Evolutionary conservation across 2,329 filamentous ascomycete species (phyloP).

Genomic region (Pseudopyricularia cyperi): DNA sequence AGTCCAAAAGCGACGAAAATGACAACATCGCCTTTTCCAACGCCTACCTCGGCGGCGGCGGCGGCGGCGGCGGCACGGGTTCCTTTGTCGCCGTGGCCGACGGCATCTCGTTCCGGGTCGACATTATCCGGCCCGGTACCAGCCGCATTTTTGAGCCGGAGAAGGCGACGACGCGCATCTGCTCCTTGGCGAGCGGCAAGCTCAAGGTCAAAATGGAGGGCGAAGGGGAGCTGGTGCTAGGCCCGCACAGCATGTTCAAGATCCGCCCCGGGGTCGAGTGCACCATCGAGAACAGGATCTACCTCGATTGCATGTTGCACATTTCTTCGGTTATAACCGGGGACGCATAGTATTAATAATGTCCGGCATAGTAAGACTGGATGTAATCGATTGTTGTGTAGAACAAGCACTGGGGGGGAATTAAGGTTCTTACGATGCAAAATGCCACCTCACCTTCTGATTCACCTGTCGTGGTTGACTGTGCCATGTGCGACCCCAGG

Average conservation of each 20-base stretch:
- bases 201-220: constrained; percentile 13
- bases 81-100: constrained; percentile 12
- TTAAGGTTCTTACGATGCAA: too few species aligned
- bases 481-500: not conserved
- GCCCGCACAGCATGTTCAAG: constrained; percentile 29
- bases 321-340: constrained; percentile 5
- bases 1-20: not conserved
- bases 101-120: constrained; percentile 15
- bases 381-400: too few species aligned
- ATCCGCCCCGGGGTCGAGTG: constrained; percentile 24
- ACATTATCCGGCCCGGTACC: constrained; percentile 13
- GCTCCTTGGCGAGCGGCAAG: constrained; percentile 17
- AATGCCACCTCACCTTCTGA: not conserved
- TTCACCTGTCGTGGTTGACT: not conserved
- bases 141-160: constrained; percentile 10
- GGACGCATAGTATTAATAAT: not conserved
- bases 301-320: constrained; percentile 29
- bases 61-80: too few species aligned
- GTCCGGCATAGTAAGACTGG: too few species aligned
- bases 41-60: constrained; percentile 13
- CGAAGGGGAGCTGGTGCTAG: constrained; percentile 24
- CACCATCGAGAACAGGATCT: constrained; percentile 27
- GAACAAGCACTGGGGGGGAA: too few species aligned
- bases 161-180: constrained; percentile 10
- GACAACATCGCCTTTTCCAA: constrained; percentile 18